Evolutionary conservation across 805 yeast genomes (phyloP).

Genomic region (Priceomyces carsonii): DNA sequence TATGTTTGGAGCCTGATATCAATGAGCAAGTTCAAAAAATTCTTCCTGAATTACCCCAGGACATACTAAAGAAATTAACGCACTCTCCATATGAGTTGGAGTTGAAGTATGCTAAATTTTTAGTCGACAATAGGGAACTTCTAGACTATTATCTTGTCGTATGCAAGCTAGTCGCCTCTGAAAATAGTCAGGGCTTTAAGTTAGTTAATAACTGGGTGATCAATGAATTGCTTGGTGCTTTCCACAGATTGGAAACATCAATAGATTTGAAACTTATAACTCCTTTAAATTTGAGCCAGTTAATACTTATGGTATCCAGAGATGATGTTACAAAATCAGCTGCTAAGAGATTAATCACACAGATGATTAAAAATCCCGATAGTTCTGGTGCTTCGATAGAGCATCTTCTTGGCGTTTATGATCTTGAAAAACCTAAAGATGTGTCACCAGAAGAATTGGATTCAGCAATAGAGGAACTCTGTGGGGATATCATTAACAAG

Average conservation of each 20-base stretch:
- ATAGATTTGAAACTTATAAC: conserved; percentile 30
- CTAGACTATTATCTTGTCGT: conserved; percentile 54
- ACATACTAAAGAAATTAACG: conserved; percentile 46
- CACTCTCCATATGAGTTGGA: conserved; percentile 54
- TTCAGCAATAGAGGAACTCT: conserved; percentile 39
- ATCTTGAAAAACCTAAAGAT: conserved; percentile 36
- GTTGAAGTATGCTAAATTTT: conserved; percentile 72
- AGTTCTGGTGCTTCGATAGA: conserved; percentile 35
- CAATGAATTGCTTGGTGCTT: conserved; percentile 74
- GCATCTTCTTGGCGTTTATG: conserved; percentile 53
- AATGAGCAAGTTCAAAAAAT: conserved; percentile 37
- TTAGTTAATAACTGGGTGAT: conserved; percentile 75
- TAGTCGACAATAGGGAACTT: conserved; percentile 52
- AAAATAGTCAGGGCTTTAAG: conserved; percentile 27
- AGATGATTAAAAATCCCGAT: conserved; percentile 53
- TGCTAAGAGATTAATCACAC: conserved; percentile 64
- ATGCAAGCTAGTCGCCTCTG: conserved; percentile 22
- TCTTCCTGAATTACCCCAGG: conserved; percentile 67
- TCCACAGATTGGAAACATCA: conserved; percentile 50
- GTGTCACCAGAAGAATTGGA: conserved; percentile 31
- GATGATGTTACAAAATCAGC: conserved; percentile 61
- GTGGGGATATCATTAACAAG: conserved; percentile 44
- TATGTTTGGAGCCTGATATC: conserved; percentile 48
- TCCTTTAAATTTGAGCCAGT: conserved; percentile 49
- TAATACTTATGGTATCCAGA: conserved; percentile 51